phyloP scores from a whole-genome alignment of 2,329 filamentous ascomycete genomes.

The Endothia cerciana region DNA sequence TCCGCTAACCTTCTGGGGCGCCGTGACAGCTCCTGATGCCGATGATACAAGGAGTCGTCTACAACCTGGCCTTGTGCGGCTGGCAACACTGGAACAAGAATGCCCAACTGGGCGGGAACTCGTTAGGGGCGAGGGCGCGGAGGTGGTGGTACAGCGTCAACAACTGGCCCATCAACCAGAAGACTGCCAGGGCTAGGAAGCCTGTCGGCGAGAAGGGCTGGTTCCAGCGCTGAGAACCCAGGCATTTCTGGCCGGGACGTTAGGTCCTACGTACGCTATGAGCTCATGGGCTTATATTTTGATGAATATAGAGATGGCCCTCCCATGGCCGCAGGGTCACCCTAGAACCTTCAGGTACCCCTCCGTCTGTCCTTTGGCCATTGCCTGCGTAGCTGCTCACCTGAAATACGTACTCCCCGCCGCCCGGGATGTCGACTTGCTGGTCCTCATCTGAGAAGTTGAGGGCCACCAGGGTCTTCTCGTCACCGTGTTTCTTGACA shows the following conservation, averaged over 20 bases:
- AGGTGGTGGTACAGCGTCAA: constrained; percentile 97
- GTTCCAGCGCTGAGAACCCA: constrained; percentile 21
- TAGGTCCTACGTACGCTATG: constrained; percentile 10
- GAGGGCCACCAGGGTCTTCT: constrained; percentile 41
- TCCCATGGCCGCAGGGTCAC: constrained; percentile 41
- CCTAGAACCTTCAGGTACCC: constrained; percentile 15
- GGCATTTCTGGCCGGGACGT: constrained; percentile 23
- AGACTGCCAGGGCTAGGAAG: constrained; percentile 21
- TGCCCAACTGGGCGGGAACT: constrained; percentile 75
- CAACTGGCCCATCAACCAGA: constrained; percentile 71
- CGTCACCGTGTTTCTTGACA: constrained; percentile 41
- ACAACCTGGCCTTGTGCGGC: constrained; percentile 81
- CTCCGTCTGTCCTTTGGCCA: constrained; percentile 16
- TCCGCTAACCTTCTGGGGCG: not conserved
- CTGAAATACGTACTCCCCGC: constrained; percentile 31
- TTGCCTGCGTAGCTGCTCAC: constrained; percentile 40
- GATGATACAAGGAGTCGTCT: constrained; percentile 80
- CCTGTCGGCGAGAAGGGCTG: constrained; percentile 14
- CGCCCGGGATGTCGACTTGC: constrained; percentile 34
- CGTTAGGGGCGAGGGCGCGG: constrained; percentile 75
- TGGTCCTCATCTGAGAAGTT: constrained; percentile 49
- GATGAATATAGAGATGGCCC: constrained; percentile 38
- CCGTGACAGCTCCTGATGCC: not conserved
- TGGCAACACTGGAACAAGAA: constrained; percentile 92
- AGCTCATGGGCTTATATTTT: constrained; percentile 11